Evolutionary conservation across 2,329 filamentous ascomycete genomes (phyloP).

Genomic region (Dactylellina leptospora): DNA sequence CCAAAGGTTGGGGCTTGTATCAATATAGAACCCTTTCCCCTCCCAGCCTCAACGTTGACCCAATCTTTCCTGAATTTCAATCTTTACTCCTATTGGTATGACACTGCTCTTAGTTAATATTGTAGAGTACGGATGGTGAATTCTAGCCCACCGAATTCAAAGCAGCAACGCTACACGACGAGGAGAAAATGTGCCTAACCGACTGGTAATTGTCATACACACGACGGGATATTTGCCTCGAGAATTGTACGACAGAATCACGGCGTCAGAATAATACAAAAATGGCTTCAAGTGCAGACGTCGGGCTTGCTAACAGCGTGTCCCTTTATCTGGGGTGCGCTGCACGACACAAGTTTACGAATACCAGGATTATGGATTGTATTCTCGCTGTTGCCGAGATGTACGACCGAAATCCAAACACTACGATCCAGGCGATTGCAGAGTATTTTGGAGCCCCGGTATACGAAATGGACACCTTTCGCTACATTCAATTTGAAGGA

Average conservation of each 20-base stretch:
- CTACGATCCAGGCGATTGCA: conserved; percentile 26
- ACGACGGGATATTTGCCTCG: no score
- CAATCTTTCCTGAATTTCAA: neutral
- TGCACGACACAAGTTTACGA: conserved; percentile 32
- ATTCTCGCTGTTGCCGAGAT: conserved; percentile 31
- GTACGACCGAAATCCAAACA: conserved; percentile 41
- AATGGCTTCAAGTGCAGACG: conserved; percentile 24
- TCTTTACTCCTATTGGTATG: no score
- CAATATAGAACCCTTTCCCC: neutral
- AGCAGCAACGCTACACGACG: no score
- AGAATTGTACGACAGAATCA: no score
- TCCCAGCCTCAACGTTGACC: neutral
- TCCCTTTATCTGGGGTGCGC: conserved; percentile 37
- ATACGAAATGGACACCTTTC: conserved; percentile 31
- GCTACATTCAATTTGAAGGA: conserved; percentile 9
- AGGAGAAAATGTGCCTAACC: no score
- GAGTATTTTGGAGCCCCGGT: conserved; percentile 28
- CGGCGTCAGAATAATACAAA: no score
- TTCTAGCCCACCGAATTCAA: no score
- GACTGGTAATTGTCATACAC: no score
- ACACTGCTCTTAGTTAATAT: no score
- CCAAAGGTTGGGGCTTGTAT: neutral
- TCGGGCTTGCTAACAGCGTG: conserved; percentile 18
- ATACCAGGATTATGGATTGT: conserved; percentile 23
- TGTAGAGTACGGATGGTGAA: no score